These are phyloP conservation scores for Solanum aculeatissimum DNA, from an alignment of 305 asterid genomes.

Conservation along the genomic window DNA sequence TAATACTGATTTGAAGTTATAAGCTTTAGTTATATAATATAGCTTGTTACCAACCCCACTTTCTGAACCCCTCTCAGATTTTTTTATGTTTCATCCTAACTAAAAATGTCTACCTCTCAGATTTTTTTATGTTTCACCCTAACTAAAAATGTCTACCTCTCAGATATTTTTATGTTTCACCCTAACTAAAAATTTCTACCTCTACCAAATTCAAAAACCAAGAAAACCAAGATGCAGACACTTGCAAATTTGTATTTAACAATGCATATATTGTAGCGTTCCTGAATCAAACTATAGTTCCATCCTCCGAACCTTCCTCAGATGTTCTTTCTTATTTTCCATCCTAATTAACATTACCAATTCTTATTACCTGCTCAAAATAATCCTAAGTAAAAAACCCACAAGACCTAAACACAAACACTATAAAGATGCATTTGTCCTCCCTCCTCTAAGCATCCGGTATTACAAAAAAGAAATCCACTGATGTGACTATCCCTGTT, in stretches of 20 bases:
- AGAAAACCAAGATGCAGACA: neutral
- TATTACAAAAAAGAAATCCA: neutral
- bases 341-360: slow-evolving; percentile 41
- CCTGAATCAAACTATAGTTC: neutral
- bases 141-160: slow-evolving; percentile 41
- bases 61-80: slow-evolving; percentile 22
- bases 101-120: slow-evolving; percentile 49
- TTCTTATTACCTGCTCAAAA: slow-evolving; percentile 41
- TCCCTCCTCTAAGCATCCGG: neutral
- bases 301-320: slow-evolving; percentile 15
- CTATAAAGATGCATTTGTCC: neutral
- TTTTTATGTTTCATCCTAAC: slow-evolving; percentile 33
- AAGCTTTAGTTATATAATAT: slow-evolving; percentile 1
- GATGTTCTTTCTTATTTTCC: slow-evolving; percentile 28
- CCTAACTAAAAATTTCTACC: slow-evolving; percentile 41
- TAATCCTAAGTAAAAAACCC: neutral
- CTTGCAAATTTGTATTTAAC: neutral
- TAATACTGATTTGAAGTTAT: neutral
- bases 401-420: neutral
- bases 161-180: slow-evolving; percentile 33
- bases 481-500: neutral
- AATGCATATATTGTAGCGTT: neutral
- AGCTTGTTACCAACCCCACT: slow-evolving; percentile 7
- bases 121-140: slow-evolving; percentile 34
- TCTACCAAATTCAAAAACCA: slow-evolving; percentile 18